Base-by-base conservation (phyloP, 1,284 basidiomycete genomes). In the Sporisorium sorghi region DNA sequence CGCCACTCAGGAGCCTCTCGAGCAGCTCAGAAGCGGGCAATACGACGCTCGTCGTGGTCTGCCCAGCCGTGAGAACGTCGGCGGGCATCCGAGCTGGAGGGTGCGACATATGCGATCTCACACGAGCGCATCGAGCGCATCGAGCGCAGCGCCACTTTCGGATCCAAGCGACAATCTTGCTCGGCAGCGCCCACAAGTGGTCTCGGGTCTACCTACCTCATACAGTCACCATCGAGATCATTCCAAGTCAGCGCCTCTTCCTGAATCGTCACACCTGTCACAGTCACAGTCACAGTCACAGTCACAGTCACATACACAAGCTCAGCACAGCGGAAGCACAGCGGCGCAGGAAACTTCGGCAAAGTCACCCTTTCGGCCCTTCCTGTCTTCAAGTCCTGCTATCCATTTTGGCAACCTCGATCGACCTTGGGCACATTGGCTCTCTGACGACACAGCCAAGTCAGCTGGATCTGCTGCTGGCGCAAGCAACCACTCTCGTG, bases 121-220 rank as follows among this genome's bases (percentile, higher is more conserved):
- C 26, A 30, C 46, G n/a, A 30, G 28, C 28, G 28, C 28, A 30
- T 30, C n/a, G n/a, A 5, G 17, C 10, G 26, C 15, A 2, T 46
- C 44, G n/a, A 30, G 26, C 46, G n/a, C 6, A 26, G 14, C n/a
- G 46, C 28, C 46, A 30, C 26, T 12, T 19, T 19, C 46, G 2
- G 46, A n/a, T 10, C n/a, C 5, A 30, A 28, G 28, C 28, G 8
- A 19, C 17, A 30, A 6, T 15, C 9, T 15, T 17, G 26, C 12
- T n/a, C 19, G 44, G 26, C 60, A 60, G 17, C 40, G 67, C 21
- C 61, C 61, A 15, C 37, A 21, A 5, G 30, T 60, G 10, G 15
- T 44, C 30, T 12, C 57, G 11, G 67, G 67, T 9, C 40, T 60
- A 19, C 61, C 67, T 4, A 64, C 49, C 0, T 53, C 57, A 5